Evolutionary conservation across 768 basidiomycete genomes (phyloP).

Genomic region (Trametes meyenii): DNA sequence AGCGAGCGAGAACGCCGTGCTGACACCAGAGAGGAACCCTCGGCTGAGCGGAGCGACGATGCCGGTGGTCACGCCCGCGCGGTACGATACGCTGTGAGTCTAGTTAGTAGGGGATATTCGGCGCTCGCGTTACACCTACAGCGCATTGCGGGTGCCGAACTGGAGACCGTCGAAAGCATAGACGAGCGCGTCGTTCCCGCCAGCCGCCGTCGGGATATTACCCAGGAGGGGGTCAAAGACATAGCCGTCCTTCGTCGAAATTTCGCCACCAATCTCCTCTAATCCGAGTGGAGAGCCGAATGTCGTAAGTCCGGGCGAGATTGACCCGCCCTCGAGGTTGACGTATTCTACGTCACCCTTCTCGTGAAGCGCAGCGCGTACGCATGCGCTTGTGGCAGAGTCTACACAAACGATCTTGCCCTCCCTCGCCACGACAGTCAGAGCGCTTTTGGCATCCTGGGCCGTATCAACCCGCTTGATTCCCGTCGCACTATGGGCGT

Average conservation of each 20-base stretch:
- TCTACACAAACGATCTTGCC: conserved; percentile 63
- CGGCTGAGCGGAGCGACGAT: conserved; percentile 58
- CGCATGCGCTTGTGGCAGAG: conserved; percentile 28
- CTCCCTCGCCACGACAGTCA: conserved; percentile 53
- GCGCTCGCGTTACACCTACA: conserved; percentile 40
- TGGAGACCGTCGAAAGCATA: conserved; percentile 75
- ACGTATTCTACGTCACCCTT: conserved; percentile 36
- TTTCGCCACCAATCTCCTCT: conserved; percentile 66
- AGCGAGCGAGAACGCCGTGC: conserved; percentile 61
- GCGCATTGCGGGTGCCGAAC: conserved; percentile 60
- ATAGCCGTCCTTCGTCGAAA: conserved; percentile 57
- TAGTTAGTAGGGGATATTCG: background rate
- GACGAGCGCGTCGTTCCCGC: conserved; percentile 43
- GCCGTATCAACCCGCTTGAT: conserved; percentile 33
- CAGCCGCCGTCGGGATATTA: conserved; percentile 39
- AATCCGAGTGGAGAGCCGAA: conserved; percentile 69
- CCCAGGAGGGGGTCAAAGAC: conserved; percentile 48
- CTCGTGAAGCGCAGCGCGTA: background rate
- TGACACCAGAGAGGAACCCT: conserved; percentile 65
- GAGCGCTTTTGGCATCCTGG: conserved; percentile 20
- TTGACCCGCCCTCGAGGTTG: conserved; percentile 67
- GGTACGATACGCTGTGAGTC: conserved; percentile 66
- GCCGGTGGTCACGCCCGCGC: conserved; percentile 70
- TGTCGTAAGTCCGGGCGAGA: conserved; percentile 63
- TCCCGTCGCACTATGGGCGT: conserved; percentile 31